Evolutionary conservation across 192 early-diverging fungal species (phyloP), one percentile per base, ranked within the genome.

Genomic region (Coemansia sp.): DNA sequence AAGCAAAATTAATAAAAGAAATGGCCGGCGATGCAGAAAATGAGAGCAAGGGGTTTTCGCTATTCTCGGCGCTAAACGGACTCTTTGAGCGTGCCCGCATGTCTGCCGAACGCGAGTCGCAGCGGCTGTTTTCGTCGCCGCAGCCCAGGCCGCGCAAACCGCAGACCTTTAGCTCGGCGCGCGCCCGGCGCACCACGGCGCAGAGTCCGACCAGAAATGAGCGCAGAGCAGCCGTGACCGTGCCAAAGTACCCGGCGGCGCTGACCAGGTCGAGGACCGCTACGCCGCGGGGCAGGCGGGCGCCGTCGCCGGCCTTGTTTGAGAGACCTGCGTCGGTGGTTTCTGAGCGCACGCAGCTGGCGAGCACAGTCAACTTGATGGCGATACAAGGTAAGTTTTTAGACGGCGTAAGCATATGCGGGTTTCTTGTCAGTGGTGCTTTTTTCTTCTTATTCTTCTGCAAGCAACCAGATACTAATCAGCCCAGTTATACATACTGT

Each of bases 51-150:
- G 53, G 66, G 45, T 75, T 69, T 33, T 75, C 62, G 13, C 38
- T 75, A 39, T 66, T 75, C 30, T 61, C 66, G 3, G 72, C 72
- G 2, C 49, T 75, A 6, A 69, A 69, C 48, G 66, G 72, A 21
- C 59, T 75, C 11, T 62, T 69, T 46, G 72, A 75, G 47, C 72
- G 72, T 0, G 72, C 72, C 19, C 65, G 72, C 39, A 65, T 59
- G 12, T 75, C 72, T 22, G 72, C 72, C 22, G 72, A 75, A 38
- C 63, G 64, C 37, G 72, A 75, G 59, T 61, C 72, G 12, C 66
- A 69, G 39, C 53, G 66, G 21, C 48, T 75, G 37, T 75, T 75
- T 23, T 60, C 65, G 0, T 47, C 50, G 18, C 67, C 56, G 7
- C 40, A 17, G 43, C 22, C 61, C 2, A 45, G 17, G 24, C 30